These are phyloP conservation scores for Podospora pseudoanserina DNA, from an alignment of 495 filamentous ascomycete species.

Conservation along the genomic window DNA sequence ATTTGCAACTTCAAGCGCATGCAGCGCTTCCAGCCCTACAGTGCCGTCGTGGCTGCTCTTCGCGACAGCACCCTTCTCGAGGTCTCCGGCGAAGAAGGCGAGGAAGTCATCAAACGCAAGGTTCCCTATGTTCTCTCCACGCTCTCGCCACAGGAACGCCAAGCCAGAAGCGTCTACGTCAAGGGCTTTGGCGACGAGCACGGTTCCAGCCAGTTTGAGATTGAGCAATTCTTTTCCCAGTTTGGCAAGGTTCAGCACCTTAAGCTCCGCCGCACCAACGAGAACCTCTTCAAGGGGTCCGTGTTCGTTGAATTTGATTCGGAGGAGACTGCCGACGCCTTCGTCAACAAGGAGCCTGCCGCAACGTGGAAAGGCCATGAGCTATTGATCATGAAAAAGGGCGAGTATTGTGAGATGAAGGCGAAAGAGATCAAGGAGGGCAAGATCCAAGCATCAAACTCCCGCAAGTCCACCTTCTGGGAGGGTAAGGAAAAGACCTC, in stretches of 20 bases:
- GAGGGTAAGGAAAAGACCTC: conserved; percentile 38
- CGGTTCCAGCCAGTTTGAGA: conserved; percentile 77
- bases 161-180: conserved; percentile 45
- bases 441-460: conserved; percentile 53
- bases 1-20: conserved; percentile 90
- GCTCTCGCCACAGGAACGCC: conserved; percentile 30
- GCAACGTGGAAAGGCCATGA: conserved; percentile 74
- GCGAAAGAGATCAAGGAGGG: conserved; percentile 70
- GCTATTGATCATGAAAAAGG: conserved; percentile 77
- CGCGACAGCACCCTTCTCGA: conserved; percentile 64
- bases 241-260: conserved; percentile 78
- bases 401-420: conserved; percentile 79
- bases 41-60: conserved; percentile 76
- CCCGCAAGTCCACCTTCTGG: conserved; percentile 27
- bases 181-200: conserved; percentile 89
- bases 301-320: conserved; percentile 88
- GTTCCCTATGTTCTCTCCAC: conserved; percentile 47
- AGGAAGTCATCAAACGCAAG: conserved; percentile 71
- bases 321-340: conserved; percentile 69
- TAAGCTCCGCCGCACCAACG: conserved; percentile 72
- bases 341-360: conserved; percentile 73
- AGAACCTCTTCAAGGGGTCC: conserved; percentile 80
- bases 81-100: conserved; percentile 57
- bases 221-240: conserved; percentile 84
- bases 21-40: conserved; percentile 81